These are phyloP conservation scores for Penicillium sp. DNA, from an alignment of 2,329 filamentous ascomycete species.

Conservation along the genomic window DNA sequence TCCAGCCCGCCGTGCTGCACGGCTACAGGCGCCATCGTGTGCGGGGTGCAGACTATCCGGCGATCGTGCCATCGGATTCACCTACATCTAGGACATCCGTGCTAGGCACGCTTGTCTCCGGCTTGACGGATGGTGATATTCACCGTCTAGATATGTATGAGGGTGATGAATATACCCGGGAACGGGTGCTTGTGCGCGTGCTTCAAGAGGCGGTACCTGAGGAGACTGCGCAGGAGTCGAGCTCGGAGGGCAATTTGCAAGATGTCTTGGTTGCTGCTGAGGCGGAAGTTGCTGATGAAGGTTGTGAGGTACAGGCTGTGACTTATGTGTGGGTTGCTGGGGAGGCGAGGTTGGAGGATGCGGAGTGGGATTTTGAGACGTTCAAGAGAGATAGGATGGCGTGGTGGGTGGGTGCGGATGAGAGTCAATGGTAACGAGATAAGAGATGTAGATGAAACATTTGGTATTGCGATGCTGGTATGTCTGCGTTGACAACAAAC, in stretches of 20 bases:
- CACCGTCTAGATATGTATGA: slow-evolving; percentile 75
- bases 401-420: slow-evolving; percentile 50
- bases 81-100: slow-evolving; percentile 48
- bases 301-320: slow-evolving; percentile 47
- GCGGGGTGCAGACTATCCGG: slow-evolving; percentile 69
- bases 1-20: slow-evolving; percentile 70
- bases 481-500: slow-evolving; percentile 13
- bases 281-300: slow-evolving; percentile 51
- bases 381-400: slow-evolving; percentile 72
- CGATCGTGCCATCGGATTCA: slow-evolving; percentile 49
- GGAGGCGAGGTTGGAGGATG: slow-evolving; percentile 55
- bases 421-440: slow-evolving; percentile 38
- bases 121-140: slow-evolving; percentile 72
- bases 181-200: slow-evolving; percentile 44
- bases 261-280: slow-evolving; percentile 44
- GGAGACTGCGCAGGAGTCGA: slow-evolving; percentile 14
- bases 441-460: background rate
- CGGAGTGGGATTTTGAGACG: slow-evolving; percentile 82
- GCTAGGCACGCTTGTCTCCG: slow-evolving; percentile 69
- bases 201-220: slow-evolving; percentile 25
- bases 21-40: slow-evolving; percentile 69
- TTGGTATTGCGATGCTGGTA: slow-evolving; percentile 17
- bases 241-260: slow-evolving; percentile 32
- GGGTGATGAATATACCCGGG: slow-evolving; percentile 64
- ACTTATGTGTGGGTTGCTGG: slow-evolving; percentile 60